phyloP scores from a whole-genome alignment of 768 basidiomycete genomes.

The Russula brevipes region DNA sequence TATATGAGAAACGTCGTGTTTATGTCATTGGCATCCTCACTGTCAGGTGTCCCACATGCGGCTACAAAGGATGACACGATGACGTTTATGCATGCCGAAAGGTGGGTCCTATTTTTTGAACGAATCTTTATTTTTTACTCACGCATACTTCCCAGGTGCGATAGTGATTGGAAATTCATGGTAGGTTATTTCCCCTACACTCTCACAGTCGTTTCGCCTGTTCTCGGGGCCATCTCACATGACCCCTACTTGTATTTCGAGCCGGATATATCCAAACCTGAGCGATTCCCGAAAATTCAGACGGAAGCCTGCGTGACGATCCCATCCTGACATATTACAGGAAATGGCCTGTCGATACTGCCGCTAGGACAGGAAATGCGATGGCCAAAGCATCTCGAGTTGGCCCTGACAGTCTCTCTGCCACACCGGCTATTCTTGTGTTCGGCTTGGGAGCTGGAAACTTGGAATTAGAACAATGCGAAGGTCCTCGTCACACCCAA shows the following conservation, averaged over 20 bases:
- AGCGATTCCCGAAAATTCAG: not conserved
- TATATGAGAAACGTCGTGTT: not conserved
- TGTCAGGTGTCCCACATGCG: not conserved
- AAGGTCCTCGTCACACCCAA: too few relatives aligned
- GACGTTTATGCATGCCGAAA: not conserved
- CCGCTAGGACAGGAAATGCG: too few relatives aligned
- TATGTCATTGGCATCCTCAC: not conserved
- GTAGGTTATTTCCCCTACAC: not conserved
- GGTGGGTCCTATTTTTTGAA: not conserved
- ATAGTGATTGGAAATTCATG: slow-evolving; percentile 4
- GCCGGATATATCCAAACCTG: not conserved
- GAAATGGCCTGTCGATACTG: too few relatives aligned
- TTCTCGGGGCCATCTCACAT: slow-evolving; percentile 1
- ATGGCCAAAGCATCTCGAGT: too few relatives aligned
- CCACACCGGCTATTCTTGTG: too few relatives aligned
- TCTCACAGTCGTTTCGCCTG: not conserved
- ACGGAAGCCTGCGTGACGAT: too few relatives aligned
- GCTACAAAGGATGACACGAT: not conserved
- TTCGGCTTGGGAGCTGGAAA: too few relatives aligned
- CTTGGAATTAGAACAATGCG: too few relatives aligned
- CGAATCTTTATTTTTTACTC: not conserved
- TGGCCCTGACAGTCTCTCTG: too few relatives aligned
- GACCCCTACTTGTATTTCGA: slow-evolving; percentile 2
- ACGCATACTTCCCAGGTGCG: not conserved
- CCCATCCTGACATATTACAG: not conserved